Evolutionary conservation across 2,329 filamentous ascomycete species (phyloP), one percentile per base, ranked within the genome.

Genomic region (Cladophialophora carrionii): DNA sequence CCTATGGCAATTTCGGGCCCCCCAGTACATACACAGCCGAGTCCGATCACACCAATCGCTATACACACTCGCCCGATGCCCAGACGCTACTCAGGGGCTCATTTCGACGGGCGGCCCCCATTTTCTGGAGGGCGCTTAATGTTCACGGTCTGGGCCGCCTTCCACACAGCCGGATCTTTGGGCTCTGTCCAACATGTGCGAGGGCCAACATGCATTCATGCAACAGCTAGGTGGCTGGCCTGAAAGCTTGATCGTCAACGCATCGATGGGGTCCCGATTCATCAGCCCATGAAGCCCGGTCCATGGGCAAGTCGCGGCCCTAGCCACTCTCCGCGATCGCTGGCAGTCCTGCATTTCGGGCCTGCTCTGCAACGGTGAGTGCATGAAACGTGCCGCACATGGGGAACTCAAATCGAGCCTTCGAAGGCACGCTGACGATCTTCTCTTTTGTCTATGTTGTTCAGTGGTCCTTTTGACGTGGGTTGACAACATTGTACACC

Each of bases 341-440:
- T 52, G 41, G 4, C 24, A 57, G 43, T 32, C 46, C 53, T 56
- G 46, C 22, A 43, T 41, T 57, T 29, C 22, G 31, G 24, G n/a
- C n/a, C n/a, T n/a, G n/a, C 22, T 49, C 55, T 57, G 61, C 43
- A 41, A 54, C 55, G 46, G 54, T 34, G 14, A 29, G 55, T 53
- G 61, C 61, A 63, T 41, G 61, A 53, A 24, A 24, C 24, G 26
- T 43, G 57, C 22, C 48, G 20, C 57, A 41, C 57, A 53, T 20
- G 48, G 29, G 14, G 32, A 29, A 61, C 12, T 43, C 56, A 48
- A 49, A 31, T 32, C 56, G 26, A 29, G 20, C 26, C 14, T 34
- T 34, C 7, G 43, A 20, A 3, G 14, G 22, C 56, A 31, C 17
- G 4, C 34, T 2, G 20, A 43, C 55, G 1, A n/a, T 7, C 55